Evolutionary conservation across 768 basidiomycete genomes (phyloP).

Genomic region (Mycena filopes): DNA sequence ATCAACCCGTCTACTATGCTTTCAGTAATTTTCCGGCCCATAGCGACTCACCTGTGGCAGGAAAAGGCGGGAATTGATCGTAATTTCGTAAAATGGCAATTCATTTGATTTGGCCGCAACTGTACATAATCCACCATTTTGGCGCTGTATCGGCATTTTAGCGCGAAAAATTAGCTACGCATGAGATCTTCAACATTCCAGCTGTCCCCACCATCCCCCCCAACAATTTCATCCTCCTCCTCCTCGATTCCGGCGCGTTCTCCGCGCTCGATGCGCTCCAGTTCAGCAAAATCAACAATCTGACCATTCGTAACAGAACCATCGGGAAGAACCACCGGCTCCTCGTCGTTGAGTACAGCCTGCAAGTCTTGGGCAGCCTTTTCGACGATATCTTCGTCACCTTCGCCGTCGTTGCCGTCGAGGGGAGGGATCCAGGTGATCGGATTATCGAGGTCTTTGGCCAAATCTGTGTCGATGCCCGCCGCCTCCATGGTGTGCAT

Average conservation of each 20-base stretch:
- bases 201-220: not conserved
- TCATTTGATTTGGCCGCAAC: too few relatives aligned
- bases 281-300: not conserved
- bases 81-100: too few relatives aligned
- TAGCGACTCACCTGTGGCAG: too few relatives aligned
- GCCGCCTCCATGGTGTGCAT: not conserved
- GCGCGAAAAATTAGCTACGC: not conserved
- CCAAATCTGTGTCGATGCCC: not conserved
- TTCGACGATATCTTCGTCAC: not conserved
- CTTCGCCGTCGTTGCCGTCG: not conserved
- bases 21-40: too few relatives aligned
- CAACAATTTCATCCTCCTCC: not conserved
- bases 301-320: not conserved
- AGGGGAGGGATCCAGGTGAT: not conserved
- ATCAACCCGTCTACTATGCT: too few relatives aligned
- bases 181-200: constrained; percentile 6
- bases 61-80: too few relatives aligned
- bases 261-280: not conserved
- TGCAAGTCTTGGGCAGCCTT: not conserved
- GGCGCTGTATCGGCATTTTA: too few relatives aligned
- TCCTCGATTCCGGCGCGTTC: not conserved
- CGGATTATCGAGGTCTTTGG: too few relatives aligned
- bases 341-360: not conserved
- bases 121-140: too few relatives aligned
- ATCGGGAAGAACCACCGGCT: not conserved